These are phyloP conservation scores for Adansonia gregorii DNA, from an alignment of 441 rosid genomes.

Conservation along the genomic window DNA sequence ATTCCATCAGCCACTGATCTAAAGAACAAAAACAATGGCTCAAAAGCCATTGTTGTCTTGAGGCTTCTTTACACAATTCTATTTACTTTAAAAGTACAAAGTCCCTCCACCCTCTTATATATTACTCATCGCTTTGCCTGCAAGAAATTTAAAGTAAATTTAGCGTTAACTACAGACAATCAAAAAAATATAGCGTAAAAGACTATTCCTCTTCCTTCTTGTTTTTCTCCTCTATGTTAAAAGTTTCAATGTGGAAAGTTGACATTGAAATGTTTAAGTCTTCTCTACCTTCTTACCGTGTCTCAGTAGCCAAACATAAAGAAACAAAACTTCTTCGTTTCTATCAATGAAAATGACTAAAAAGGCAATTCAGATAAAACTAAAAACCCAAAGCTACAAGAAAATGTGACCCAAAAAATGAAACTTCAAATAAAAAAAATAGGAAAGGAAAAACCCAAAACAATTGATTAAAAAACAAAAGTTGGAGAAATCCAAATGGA, in stretches of 20 bases:
- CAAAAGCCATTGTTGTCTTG: slow-evolving; percentile 61
- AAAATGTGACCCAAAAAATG: neutral
- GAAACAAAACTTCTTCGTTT: neutral
- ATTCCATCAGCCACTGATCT: slow-evolving; percentile 70
- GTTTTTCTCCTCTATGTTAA: neutral
- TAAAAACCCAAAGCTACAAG: neutral
- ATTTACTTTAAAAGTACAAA: slow-evolving; percentile 34
- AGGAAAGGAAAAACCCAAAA: neutral
- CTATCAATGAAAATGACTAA: neutral
- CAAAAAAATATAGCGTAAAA: neutral
- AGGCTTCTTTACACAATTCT: slow-evolving; percentile 22
- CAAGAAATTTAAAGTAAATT: slow-evolving; percentile 22
- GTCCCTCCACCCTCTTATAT: slow-evolving; percentile 22
- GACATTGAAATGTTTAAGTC: slow-evolving; percentile 1
- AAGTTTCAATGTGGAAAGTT: slow-evolving; percentile 12
- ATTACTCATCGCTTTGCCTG: slow-evolving; percentile 32
- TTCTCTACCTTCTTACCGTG: neutral
- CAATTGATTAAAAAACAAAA: neutral
- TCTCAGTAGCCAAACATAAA: slow-evolving; percentile 26
- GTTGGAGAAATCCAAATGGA: neutral
- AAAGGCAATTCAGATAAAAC: neutral
- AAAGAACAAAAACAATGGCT: slow-evolving; percentile 82
- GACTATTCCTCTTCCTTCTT: neutral
- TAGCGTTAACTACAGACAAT: neutral
- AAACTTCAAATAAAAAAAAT: neutral